phyloP scores from a whole-genome alignment of 2,329 filamentous ascomycete genomes.

The Cryphonectria nitschkei region DNA sequence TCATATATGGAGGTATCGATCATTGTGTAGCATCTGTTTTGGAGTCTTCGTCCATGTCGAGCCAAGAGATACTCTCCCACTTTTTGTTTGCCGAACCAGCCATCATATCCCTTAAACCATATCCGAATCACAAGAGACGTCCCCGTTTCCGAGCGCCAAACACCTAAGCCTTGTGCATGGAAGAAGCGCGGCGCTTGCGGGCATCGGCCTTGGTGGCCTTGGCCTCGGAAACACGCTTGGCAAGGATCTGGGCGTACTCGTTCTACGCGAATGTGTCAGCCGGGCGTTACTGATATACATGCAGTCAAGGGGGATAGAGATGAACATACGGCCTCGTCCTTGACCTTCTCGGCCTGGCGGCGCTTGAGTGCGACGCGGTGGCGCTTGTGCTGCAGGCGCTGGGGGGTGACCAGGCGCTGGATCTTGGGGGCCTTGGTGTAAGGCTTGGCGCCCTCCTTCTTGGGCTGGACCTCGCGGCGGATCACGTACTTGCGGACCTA shows the following conservation, averaged over 20 bases:
- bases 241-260: slow-evolving; percentile 94
- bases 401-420: slow-evolving; percentile 98
- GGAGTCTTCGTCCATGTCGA: slow-evolving; percentile 32
- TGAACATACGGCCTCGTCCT: slow-evolving; percentile 93
- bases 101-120: slow-evolving; percentile 28
- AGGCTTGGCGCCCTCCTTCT: slow-evolving; percentile 94
- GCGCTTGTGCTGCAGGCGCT: slow-evolving; percentile 99
- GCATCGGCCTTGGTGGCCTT: slow-evolving; percentile 91
- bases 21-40: slow-evolving; percentile 27
- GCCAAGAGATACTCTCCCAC: slow-evolving; percentile 35
- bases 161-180: slow-evolving; percentile 80
- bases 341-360: slow-evolving; percentile 93
- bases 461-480: slow-evolving; percentile 94
- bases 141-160: slow-evolving; percentile 39
- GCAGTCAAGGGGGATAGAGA: background rate
- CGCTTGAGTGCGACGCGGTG: slow-evolving; percentile 98
- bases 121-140: slow-evolving; percentile 41
- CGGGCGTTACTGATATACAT: slow-evolving; percentile 39
- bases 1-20: slow-evolving; percentile 28
- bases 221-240: slow-evolving; percentile 96
- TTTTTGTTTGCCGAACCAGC: slow-evolving; percentile 26
- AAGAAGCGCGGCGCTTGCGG: slow-evolving; percentile 96
- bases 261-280: slow-evolving; percentile 61
- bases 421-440: slow-evolving; percentile 99
- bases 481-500: slow-evolving; percentile 99